Evolutionary conservation across 129 eudicot genomes (phyloP).

Genomic region (Artemisia tridentata): DNA sequence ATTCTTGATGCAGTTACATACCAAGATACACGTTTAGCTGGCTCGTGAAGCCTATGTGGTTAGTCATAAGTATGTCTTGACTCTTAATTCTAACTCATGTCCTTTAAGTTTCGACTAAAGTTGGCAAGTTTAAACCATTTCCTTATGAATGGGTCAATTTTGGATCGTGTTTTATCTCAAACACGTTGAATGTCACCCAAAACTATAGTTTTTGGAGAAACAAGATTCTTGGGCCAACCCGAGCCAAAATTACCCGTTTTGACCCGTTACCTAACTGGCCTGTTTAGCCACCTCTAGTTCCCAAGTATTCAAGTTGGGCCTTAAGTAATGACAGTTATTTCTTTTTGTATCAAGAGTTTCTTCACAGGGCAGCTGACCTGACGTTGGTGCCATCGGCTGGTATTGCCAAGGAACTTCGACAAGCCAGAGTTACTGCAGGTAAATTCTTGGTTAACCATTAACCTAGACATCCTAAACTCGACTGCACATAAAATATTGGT

Average conservation of each 20-base stretch:
- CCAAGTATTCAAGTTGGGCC: neutral
- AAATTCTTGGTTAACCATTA: neutral
- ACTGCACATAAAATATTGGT: neutral
- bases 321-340: neutral
- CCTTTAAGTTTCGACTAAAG: neutral
- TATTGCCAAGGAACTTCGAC: constrained; percentile 77
- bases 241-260: neutral
- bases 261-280: neutral
- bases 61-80: constrained; percentile 69
- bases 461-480: constrained; percentile 3
- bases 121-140: neutral
- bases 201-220: neutral
- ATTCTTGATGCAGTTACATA: constrained; percentile 64
- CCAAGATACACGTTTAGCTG: constrained; percentile 99
- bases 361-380: constrained; percentile 97
- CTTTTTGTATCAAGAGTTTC: constrained; percentile 59
- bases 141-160: neutral
- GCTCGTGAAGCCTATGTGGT: constrained; percentile 98
- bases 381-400: constrained; percentile 98
- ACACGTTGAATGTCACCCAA: neutral
- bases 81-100: constrained; percentile 12
- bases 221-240: neutral
- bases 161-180: constrained; percentile 1
- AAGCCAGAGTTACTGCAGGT: constrained; percentile 90
- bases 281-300: neutral